Base-by-base conservation (phyloP, 208 protist species). In the Crithidia brevicula region DNA sequence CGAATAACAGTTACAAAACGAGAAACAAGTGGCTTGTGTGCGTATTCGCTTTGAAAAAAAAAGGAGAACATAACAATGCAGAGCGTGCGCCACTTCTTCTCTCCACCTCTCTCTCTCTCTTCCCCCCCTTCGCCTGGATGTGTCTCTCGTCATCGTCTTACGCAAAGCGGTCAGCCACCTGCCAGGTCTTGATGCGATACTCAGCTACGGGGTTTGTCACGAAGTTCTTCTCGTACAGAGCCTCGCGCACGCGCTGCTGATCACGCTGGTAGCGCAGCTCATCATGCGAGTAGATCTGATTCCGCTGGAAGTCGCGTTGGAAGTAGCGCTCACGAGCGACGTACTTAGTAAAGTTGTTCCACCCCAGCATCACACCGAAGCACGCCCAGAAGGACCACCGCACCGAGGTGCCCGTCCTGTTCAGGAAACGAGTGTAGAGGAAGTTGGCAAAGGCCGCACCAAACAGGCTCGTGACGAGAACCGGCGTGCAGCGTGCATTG, bases 181-280 rank as follows among this genome's bases (percentile, higher is more conserved):
- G 90, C 90, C 90, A 96, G 23, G 83, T 79, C 84, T 96, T 96
- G 34, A 96, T 79, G 49, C 90, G 84, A 67, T 88, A 96, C 76
- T 96, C 83, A 4, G 90, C 87, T 5, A 96, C 71, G 0, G 90
- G 87, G 67, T 96, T 91, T 16, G 79, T 90, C 28, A 96, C 87
- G 66, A 96, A 96, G 64, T 92, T 79, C 60, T 90, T 90, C 58
- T 86, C 90, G 60, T 96, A 96, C 43, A 96, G 64, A 27, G 86
- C 85, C 80, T 93, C 90, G 7, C 90, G 85, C 42, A 96, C 85
- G 43, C 90, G 87, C 66, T 96, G 90, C 42, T 81, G 73, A 38
- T 96, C 90, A 51, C 87, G 87, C 68, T 93, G 90, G 23, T 93
- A 70, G 51, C 90, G 85, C 43, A 90, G 47, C 77, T 96, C 90